These are phyloP conservation scores for Schwanniomyces yamadae DNA, from an alignment of 805 yeast species.

Conservation along the genomic window DNA sequence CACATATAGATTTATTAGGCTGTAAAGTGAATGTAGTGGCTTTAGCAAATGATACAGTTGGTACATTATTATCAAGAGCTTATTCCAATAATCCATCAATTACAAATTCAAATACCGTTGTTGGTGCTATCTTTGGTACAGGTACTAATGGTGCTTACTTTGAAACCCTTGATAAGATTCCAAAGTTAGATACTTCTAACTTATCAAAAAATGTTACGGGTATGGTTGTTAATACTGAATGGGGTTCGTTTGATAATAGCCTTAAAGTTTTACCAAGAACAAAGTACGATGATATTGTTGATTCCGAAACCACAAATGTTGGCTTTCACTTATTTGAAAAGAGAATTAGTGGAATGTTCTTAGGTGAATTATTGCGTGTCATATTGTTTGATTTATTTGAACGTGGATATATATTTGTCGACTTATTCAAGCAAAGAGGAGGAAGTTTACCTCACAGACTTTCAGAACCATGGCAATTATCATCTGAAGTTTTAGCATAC, in stretches of 20 bases:
- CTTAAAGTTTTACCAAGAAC: constrained; percentile 74
- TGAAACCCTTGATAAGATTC: constrained; percentile 72
- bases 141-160: constrained; percentile 96
- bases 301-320: constrained; percentile 71
- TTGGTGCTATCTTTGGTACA: constrained; percentile 94
- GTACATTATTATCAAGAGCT: constrained; percentile 86
- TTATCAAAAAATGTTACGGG: constrained; percentile 51
- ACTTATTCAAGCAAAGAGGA: constrained; percentile 43
- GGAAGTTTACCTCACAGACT: constrained; percentile 59
- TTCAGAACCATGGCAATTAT: constrained; percentile 72
- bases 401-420: constrained; percentile 56
- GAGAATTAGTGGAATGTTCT: constrained; percentile 86
- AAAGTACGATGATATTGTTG: constrained; percentile 70
- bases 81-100: constrained; percentile 65
- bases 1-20: constrained; percentile 56
- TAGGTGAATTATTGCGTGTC: constrained; percentile 85
- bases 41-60: constrained; percentile 93
- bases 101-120: constrained; percentile 69
- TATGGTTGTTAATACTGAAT: constrained; percentile 93
- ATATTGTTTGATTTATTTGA: constrained; percentile 66
- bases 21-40: constrained; percentile 78
- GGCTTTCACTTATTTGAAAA: constrained; percentile 93
- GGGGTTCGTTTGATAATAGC: constrained; percentile 96
- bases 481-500: constrained; percentile 80
- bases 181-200: constrained; percentile 53